These are phyloP conservation scores for Spinacia oleracea DNA, from an alignment of 179 eudicot genomes.

Conservation along the genomic window DNA sequence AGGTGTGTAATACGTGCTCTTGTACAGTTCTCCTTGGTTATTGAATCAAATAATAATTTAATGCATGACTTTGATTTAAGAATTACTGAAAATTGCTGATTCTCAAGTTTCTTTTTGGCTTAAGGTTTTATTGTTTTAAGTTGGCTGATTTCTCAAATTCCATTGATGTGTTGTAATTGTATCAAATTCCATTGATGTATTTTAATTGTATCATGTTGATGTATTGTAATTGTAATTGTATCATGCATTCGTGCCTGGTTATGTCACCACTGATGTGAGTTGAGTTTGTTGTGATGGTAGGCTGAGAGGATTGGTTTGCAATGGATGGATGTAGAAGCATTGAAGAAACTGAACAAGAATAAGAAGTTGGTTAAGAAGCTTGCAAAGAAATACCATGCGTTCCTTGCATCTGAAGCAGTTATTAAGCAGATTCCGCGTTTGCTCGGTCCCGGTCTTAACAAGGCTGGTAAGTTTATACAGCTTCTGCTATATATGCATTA, in stretches of 20 bases:
- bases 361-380: slow-evolving; percentile 92
- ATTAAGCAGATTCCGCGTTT: slow-evolving; percentile 60
- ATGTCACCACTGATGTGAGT: background rate
- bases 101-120: background rate
- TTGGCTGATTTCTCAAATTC: too few relatives aligned
- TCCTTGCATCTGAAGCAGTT: slow-evolving; percentile 76
- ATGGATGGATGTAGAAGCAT: slow-evolving; percentile 46
- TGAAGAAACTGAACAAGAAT: slow-evolving; percentile 75
- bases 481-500: background rate
- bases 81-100: background rate
- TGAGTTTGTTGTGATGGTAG: slow-evolving; percentile 12
- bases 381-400: slow-evolving; percentile 78
- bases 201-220: background rate
- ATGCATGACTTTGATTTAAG: background rate
- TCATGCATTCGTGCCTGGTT: background rate
- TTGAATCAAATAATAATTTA: background rate
- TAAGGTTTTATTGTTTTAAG: background rate
- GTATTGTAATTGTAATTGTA: too few relatives aligned
- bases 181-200: background rate
- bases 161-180: background rate
- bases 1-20: slow-evolving; percentile 42
- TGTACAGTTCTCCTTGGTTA: background rate
- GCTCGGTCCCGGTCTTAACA: slow-evolving; percentile 55
- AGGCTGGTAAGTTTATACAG: slow-evolving; percentile 44
- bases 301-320: slow-evolving; percentile 44